Conservation (phyloP, 1,284 basidiomycete species). For the Melampsora americana region DNA sequence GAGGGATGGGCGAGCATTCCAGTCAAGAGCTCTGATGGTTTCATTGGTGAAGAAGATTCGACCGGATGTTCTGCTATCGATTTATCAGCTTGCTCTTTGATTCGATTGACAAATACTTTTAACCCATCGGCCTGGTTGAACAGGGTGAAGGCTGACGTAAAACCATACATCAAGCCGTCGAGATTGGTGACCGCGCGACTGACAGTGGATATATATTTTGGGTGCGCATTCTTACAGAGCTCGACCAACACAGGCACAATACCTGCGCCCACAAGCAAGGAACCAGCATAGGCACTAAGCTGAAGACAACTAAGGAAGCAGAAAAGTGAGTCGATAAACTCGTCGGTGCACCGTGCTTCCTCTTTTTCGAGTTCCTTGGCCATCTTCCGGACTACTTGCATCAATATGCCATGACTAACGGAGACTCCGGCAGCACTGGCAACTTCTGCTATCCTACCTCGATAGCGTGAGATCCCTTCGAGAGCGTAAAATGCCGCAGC, state of each 20-base stretch:
- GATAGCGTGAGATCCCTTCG: conserved; percentile 82
- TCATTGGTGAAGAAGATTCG: conserved; percentile 15
- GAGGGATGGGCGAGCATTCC: conserved; percentile 44
- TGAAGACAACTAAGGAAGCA: conserved; percentile 84
- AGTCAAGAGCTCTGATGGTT: conserved; percentile 24
- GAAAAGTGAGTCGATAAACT: conserved; percentile 80
- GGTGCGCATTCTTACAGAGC: conserved; percentile 71
- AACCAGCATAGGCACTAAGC: conserved; percentile 75
- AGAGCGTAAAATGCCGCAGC: conserved; percentile 80
- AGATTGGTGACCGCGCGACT: conserved; percentile 79
- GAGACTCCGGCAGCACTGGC: conserved; percentile 87
- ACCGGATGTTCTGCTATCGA: conserved; percentile 47
- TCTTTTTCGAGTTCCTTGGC: conserved; percentile 63
- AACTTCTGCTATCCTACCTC: conserved; percentile 77
- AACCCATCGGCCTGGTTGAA: conserved; percentile 84
- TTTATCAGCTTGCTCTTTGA: conserved; percentile 45
- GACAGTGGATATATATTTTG: conserved; percentile 64
- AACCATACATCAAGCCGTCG: conserved; percentile 87
- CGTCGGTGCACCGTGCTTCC: conserved; percentile 48
- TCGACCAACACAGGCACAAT: conserved; percentile 84
- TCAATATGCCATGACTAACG: conserved; percentile 90
- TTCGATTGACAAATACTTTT: conserved; percentile 66
- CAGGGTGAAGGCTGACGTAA: conserved; percentile 78
- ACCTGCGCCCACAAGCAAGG: conserved; percentile 96
- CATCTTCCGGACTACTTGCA: conserved; percentile 78